Percentiles rank a stretch among this genome's conserved stretches.
Conservation (phyloP, 768 basidiomycete genomes). For the Hebeloma cylindrosporum region DNA sequence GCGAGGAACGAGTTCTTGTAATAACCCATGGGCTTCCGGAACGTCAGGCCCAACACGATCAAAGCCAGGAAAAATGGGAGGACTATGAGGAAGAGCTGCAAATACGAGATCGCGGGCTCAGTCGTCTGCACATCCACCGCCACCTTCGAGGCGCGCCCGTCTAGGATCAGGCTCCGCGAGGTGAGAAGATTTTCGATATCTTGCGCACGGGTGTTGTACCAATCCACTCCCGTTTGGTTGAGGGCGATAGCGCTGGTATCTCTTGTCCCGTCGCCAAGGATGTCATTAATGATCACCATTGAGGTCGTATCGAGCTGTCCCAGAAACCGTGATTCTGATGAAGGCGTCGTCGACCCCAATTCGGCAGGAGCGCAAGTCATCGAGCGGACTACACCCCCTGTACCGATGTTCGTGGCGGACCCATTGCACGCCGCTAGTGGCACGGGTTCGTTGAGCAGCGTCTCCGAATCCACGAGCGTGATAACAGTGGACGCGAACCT, state of each 20-base stretch:
- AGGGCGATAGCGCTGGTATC: conserved; percentile 11
- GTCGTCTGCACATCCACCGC: conserved; percentile 11
- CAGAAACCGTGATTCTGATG: conserved; percentile 10
- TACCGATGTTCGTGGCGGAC: conserved; percentile 13
- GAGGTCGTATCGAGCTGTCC: conserved; percentile 20
- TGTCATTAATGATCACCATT: conserved; percentile 12
- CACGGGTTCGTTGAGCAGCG: conserved; percentile 7
- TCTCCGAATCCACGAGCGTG: conserved; percentile 15
- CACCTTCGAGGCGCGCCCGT: conserved; percentile 12
- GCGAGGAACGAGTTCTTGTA: conserved; percentile 18
- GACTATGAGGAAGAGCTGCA: conserved; percentile 17
- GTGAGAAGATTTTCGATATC: conserved; percentile 17
- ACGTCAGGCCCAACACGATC: conserved; percentile 6
- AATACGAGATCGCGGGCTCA: conserved; percentile 19
- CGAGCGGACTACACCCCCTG: conserved; percentile 14
- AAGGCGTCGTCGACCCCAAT: background rate
- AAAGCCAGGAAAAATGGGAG: conserved; percentile 13
- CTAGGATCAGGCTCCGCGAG: conserved; percentile 17
- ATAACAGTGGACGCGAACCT: conserved; percentile 8
- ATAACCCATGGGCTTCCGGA: conserved; percentile 15
- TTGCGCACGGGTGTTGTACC: conserved; percentile 10
- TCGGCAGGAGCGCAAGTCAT: conserved; percentile 11
- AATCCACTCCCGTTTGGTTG: conserved; percentile 14
- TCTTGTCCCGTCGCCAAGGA: conserved; percentile 19
- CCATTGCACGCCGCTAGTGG: conserved; percentile 10